Evolutionary conservation across 768 basidiomycete genomes (phyloP), one percentile per base, ranked within the genome.

Genomic region (Agaricus subrufescens): DNA sequence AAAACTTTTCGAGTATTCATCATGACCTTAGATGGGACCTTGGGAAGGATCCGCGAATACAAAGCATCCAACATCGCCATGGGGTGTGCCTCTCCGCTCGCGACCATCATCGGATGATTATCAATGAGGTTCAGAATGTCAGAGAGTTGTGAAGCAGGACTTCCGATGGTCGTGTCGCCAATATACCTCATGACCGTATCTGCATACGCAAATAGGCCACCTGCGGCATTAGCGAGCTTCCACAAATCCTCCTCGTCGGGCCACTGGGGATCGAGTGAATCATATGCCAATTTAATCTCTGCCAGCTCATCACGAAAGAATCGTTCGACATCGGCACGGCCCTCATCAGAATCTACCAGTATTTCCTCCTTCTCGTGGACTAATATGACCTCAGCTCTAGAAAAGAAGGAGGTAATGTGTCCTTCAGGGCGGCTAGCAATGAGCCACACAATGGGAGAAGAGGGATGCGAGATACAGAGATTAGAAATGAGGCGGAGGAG

Each of bases 391-490:
- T 34, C 14, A 1, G 15, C n/a, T 4, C 34, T 25, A 31, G 50
- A 27, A 30, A 68, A 65, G 4, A 43, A 39, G 0, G 57, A 44
- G 3, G 37, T 40, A 10, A 70, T 62, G n/a, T 64, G 56, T 3
- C 58, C 49, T 40, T 70, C 70, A 9, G 68, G 66, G 2, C 70
- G 58, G 48, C 67, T 67, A 2, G 64, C 56, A 37, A 70, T 60
- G 14, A 68, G 26, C 46, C 69, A 66, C 8, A 51, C 57, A 23
- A 71, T 30, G 1, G 62, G 59, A 12, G 62, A 43, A 0, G 39
- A 34, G 12, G 27, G 42, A 4, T 15, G 3, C 5, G 43, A 19
- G 2, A 60, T 5, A 0, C 54, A 39, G 26, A 47, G 46, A 9
- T 31, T 27, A 1, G 9, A 37, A n/a, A 68, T 58, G 9, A 53